Base-by-base conservation (phyloP, 2,329 filamentous ascomycete genomes). In the Curvularia lunata region DNA sequence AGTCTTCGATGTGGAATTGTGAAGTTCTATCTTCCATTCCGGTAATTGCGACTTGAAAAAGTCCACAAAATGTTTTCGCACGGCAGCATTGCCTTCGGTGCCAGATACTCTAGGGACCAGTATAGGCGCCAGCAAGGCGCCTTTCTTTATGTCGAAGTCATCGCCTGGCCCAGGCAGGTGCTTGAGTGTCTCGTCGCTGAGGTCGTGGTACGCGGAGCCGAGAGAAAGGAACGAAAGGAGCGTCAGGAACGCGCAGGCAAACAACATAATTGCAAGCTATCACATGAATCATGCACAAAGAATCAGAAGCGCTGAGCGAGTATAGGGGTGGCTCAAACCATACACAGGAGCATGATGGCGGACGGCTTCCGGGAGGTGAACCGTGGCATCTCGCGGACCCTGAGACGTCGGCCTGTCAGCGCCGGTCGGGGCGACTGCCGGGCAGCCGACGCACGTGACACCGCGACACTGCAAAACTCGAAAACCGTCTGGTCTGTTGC, bases 81-180 rank as follows among this genome's bases (percentile, higher is more conserved):
- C 92, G 48, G 84, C 84, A n/a, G 79, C 75, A 19, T 89, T 92
- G 27, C 91, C 92, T 2, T 88, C 82, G 0, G 92, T 96, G 6
- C 93, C 95, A 2, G 95, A 91, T 0, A 99, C 93, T 59, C 95
- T 89, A 2, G 94, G 88, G 40, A 89, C 87, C 52, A 99, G 82
- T 67, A 99, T 95, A 0, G 94, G 95, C 4, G 94, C 85, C 38
- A 99, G 85, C 19, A 99, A 83, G 7, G 86, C 82, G 63, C 93
- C 92, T 21, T 82, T 84, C 61, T 90, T 80, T 66, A 96, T 92
- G 76, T 97, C 86, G 74, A 98, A 96, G 77, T 93, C 91, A 55
- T 75, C 67, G 61, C 86, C 88, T 1, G 88, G 88, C 21, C 84
- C 84, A 5, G 92, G 91, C 12, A 99, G 84, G 53, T 80, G 81